Base-by-base conservation (phyloP, 2,329 filamentous ascomycete species). In the Hirsutella rhossiliensis region DNA sequence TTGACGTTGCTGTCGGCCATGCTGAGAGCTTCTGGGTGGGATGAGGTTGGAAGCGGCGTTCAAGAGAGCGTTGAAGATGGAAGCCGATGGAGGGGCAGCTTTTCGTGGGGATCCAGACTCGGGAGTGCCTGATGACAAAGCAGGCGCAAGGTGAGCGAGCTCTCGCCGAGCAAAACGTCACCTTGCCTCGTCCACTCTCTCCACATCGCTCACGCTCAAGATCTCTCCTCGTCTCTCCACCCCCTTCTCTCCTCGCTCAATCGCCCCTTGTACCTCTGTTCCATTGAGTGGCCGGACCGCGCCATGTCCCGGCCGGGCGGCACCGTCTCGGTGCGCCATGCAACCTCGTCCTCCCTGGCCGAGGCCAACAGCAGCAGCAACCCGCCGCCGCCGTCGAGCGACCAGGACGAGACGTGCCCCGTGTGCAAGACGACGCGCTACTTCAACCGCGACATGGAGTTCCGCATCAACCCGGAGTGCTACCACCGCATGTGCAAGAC, bases 401-500 rank as follows among this genome's bases (percentile, higher is more conserved):
- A 62, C 48, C 48, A 59, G 41, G 69, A 72, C 52, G 88, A 96
- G 65, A 84, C 89, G 59, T 98, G 92, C 68, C 92, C 90, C 46
- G 87, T 97, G 54, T 98, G 92, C 83, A 96, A 96, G 68, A 94
- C 88, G 47, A 87, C 86, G 47, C 86, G 88, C 51, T 97, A 97
- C 71, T 83, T 97, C 57, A 96, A 96, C 71, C 82, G 81, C 48
- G 83, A 88, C 67, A 89, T 98, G 77, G 77, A 83, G 51, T 97
- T 98, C 67, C 84, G 92, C 54, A 89, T 98, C 69, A 96, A 97
- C 63, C 87, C 90, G 9, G 88, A 94, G 72, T 98, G 92, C 76
- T 98, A 98, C 72, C 92, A 98, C 72, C 87, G 87, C 54, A 97
- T 98, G 87, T 98, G 92, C 72, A 84, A 87, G 62, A 89, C 86